Base-by-base conservation (phyloP, 23 red algal genomes). In the Gracilaria caudata region DNA sequence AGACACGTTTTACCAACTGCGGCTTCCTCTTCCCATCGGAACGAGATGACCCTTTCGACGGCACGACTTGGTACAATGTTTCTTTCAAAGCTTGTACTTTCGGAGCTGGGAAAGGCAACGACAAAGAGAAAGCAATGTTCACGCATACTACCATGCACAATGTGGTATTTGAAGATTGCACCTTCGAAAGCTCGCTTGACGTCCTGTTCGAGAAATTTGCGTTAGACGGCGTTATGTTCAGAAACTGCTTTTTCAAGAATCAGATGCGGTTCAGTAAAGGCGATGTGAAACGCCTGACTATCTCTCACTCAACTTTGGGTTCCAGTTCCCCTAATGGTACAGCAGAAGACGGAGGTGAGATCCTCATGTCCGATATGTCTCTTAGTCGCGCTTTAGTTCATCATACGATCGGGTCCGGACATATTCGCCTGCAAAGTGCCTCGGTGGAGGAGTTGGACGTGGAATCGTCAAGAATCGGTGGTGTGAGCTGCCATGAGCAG, bases 51-150 rank as follows among this genome's bases (percentile, higher is more conserved):
- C 41, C 57, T 40, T 44, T 83, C 12, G 57, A 83, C 38, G 79
- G 58, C 49, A 68, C 79, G 32, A 64, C 55, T 66, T 83, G 79
- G 79, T 5, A 66, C 57, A 35, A 83, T 83, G 79, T 83, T 60
- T 36, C 55, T 64, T 83, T 83, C 79, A 83, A 83, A 64, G 56
- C 57, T 66, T 83, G 79, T 83, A 68, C 79, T 66, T 83, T 83
- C 60, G 37, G 79, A 65, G 25, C 49, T 66, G 26, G 21, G 21
- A 45, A 83, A 29, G 35, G 54, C 6, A 46, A 53, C 24, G 13
- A 68, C 4, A 53, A 83, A n/a, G 16, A 47, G 34, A 83, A n/a
- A 16, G 57, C 79, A 63, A 75, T 43, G 39, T 83, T 83, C 63
- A 47, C 57, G 24, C 79, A 83, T 64, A 45, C 79, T 39, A 66